These are phyloP conservation scores for Naegleria gruberi DNA, from an alignment of 208 protist species.

Conservation along the genomic window DNA sequence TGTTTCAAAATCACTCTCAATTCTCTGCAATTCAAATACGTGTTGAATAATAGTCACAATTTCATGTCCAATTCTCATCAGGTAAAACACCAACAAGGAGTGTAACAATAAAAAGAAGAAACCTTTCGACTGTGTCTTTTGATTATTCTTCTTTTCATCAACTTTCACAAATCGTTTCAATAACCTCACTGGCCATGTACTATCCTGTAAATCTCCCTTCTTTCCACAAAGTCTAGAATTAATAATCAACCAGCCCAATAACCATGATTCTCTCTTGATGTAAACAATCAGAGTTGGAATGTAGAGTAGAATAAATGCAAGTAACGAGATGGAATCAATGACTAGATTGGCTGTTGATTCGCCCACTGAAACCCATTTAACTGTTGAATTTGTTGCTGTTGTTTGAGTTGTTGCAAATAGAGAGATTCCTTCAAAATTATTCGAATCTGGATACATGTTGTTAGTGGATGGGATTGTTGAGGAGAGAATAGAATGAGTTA, in stretches of 20 bases:
- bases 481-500: too few species aligned
- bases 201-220: too few species aligned
- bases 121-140: not conserved
- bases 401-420: too few species aligned
- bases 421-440: too few species aligned
- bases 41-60: not conserved
- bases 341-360: not conserved
- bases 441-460: too few species aligned
- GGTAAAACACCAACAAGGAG: not conserved
- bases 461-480: too few species aligned
- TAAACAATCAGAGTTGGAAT: not conserved
- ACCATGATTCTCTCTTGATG: not conserved
- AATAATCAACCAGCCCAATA: not conserved
- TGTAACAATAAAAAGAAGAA: not conserved
- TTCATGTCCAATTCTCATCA: not conserved
- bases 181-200: too few species aligned
- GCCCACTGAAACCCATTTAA: not conserved
- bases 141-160: not conserved
- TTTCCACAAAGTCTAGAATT: not conserved
- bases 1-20: not conserved
- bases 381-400: too few species aligned
- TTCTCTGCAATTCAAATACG: not conserved
- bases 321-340: not conserved
- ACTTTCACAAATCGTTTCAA: not conserved
- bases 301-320: not conserved